phyloP scores from a whole-genome alignment of 2,329 filamentous ascomycete species.

The Penicillium vulpinum region DNA sequence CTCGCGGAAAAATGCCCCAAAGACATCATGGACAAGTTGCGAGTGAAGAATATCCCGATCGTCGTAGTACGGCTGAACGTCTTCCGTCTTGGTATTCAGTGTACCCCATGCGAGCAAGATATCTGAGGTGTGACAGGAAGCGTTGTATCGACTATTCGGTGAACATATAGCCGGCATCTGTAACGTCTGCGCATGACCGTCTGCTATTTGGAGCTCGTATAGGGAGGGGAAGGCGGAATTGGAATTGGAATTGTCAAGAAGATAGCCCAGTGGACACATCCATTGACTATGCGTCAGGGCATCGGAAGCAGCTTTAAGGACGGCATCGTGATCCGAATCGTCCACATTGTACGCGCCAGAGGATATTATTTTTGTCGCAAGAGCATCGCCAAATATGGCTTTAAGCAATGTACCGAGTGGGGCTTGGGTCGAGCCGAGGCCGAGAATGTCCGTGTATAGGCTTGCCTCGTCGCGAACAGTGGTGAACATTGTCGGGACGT shows the following conservation, averaged over 20 bases:
- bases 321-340: slow-evolving; percentile 16
- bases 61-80: slow-evolving; percentile 27
- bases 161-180: slow-evolving; percentile 22
- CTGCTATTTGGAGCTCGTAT: slow-evolving; percentile 23
- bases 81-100: slow-evolving; percentile 24
- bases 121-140: slow-evolving; percentile 30
- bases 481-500: slow-evolving; percentile 31
- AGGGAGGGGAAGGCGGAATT: slow-evolving; percentile 16
- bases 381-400: slow-evolving; percentile 14
- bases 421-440: slow-evolving; percentile 6
- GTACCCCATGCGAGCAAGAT: slow-evolving; percentile 31
- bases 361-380: slow-evolving; percentile 17
- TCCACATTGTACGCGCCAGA: slow-evolving; percentile 15
- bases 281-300: slow-evolving; percentile 12
- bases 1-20: slow-evolving; percentile 23
- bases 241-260: not conserved
- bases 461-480: slow-evolving; percentile 28
- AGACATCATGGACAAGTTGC: slow-evolving; percentile 28
- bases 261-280: slow-evolving; percentile 10
- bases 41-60: slow-evolving; percentile 22
- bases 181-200: slow-evolving; percentile 26
- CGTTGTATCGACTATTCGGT: slow-evolving; percentile 28
- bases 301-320: slow-evolving; percentile 17
- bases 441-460: slow-evolving; percentile 18
- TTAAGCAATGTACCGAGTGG: slow-evolving; percentile 18